Conservation (phyloP, 352 stramenopile species). For the Thalassiosira mediterranea region DNA sequence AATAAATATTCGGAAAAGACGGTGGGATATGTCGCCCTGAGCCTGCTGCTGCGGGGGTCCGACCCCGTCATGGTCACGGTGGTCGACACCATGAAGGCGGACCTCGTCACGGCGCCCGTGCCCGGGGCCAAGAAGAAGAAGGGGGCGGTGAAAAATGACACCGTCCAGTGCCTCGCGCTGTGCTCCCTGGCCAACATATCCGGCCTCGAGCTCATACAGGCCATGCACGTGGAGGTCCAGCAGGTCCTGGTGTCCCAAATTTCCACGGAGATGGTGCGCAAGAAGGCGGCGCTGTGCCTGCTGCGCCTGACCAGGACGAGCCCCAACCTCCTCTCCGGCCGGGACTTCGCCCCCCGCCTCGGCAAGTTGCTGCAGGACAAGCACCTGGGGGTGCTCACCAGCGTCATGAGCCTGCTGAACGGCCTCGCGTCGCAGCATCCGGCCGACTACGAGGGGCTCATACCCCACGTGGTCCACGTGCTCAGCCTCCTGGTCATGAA, state of each 20-base stretch:
- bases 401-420: conserved; percentile 90
- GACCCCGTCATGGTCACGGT: conserved; percentile 88
- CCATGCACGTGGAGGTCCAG: conserved; percentile 92
- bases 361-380: conserved; percentile 89
- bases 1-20: conserved; percentile 93
- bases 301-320: conserved; percentile 91
- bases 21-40: conserved; percentile 96
- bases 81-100: conserved; percentile 96
- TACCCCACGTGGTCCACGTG: conserved; percentile 92
- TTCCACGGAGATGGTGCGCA: conserved; percentile 93
- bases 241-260: conserved; percentile 90
- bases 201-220: conserved; percentile 92
- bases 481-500: conserved; percentile 92
- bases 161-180: conserved; percentile 92
- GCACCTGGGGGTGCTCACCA: conserved; percentile 94
- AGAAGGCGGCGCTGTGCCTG: conserved; percentile 96
- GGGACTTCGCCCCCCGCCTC: conserved; percentile 80
- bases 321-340: conserved; percentile 89
- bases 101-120: conserved; percentile 87
- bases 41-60: conserved; percentile 91
- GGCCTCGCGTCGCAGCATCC: conserved; percentile 88
- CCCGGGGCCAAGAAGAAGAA: conserved; percentile 48
- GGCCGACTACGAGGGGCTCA: conserved; percentile 89
- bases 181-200: conserved; percentile 95
- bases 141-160: conserved; percentile 69